phyloP scores from a whole-genome alignment of 2,329 filamentous ascomycete genomes.

The Aureobasidium sp. region DNA sequence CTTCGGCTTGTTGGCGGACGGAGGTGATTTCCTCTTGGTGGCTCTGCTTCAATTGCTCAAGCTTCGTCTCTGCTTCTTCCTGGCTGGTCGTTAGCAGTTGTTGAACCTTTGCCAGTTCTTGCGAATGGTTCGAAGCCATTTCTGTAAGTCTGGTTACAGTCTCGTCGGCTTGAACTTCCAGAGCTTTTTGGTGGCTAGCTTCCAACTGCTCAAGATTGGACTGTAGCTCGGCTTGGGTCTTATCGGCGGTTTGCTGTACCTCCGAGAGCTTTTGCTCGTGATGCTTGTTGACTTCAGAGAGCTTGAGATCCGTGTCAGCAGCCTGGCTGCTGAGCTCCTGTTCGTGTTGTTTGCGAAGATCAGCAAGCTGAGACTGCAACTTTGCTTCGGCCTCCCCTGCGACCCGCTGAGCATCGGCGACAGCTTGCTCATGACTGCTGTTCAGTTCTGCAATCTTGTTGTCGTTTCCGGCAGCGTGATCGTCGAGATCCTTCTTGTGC shows the following conservation, averaged over 20 bases:
- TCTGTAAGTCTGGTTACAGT: background rate
- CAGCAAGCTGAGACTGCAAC: background rate
- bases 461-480: background rate
- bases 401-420: background rate
- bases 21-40: conserved; percentile 12
- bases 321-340: conserved; percentile 2
- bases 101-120: conserved; percentile 3
- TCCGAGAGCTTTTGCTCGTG: conserved; percentile 1
- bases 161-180: background rate
- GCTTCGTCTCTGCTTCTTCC: conserved; percentile 14
- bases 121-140: conserved; percentile 5
- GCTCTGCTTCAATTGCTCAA: conserved; percentile 6
- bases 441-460: background rate
- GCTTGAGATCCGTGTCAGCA: background rate
- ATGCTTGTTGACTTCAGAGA: background rate
- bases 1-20: conserved; percentile 3
- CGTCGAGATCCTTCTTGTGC: background rate
- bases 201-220: conserved; percentile 4
- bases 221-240: background rate
- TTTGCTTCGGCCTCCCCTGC: background rate
- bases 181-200: background rate
- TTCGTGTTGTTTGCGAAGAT: background rate
- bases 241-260: background rate
- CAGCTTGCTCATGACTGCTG: background rate
- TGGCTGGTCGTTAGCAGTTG: conserved; percentile 10